Percentiles rank a stretch among this genome's conserved stretches.
Conservation (phyloP, 192 early-diverging fungal species). For the Irineochytrium annulatum region DNA sequence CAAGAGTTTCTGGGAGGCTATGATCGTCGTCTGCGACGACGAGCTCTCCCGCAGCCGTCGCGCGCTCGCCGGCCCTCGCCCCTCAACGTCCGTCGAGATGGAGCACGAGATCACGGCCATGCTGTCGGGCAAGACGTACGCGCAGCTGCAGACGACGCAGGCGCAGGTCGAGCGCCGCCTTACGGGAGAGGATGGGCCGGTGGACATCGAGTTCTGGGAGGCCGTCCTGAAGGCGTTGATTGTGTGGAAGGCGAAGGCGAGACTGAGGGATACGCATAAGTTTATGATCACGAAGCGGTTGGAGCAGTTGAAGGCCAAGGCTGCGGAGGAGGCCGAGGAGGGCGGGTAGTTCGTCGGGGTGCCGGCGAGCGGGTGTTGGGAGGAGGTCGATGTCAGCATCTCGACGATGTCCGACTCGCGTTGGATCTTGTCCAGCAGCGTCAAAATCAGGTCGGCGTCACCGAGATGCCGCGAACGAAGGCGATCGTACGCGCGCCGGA, state of each 20-base stretch:
- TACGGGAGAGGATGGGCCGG: conserved; percentile 50
- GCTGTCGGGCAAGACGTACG: conserved; percentile 67
- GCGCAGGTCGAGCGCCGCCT: conserved; percentile 73
- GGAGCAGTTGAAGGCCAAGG: conserved; percentile 59
- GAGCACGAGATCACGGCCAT: conserved; percentile 65
- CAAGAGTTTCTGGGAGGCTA: conserved; percentile 80
- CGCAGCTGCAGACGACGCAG: conserved; percentile 69
- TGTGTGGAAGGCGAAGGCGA: conserved; percentile 81
- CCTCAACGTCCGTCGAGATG: conserved; percentile 11
- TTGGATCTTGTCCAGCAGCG: too few relatives aligned
- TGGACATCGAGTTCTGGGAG: conserved; percentile 97
- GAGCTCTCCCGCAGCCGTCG: conserved; percentile 39
- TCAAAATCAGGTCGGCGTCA: too few relatives aligned
- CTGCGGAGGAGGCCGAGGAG: conserved; percentile 44
- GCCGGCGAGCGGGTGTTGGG: too few relatives aligned
- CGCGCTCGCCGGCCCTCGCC: neutral
- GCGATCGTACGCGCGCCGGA: too few relatives aligned
- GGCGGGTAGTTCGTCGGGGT: conserved; percentile 6
- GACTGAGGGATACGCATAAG: conserved; percentile 74
- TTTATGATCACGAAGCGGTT: conserved; percentile 68
- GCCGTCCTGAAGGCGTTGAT: conserved; percentile 66
- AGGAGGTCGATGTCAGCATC: too few relatives aligned
- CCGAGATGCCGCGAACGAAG: too few relatives aligned
- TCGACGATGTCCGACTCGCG: too few relatives aligned
- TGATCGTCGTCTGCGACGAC: conserved; percentile 78